Conservation (phyloP, 768 basidiomycete genomes). For the Leccinellum luteum region DNA sequence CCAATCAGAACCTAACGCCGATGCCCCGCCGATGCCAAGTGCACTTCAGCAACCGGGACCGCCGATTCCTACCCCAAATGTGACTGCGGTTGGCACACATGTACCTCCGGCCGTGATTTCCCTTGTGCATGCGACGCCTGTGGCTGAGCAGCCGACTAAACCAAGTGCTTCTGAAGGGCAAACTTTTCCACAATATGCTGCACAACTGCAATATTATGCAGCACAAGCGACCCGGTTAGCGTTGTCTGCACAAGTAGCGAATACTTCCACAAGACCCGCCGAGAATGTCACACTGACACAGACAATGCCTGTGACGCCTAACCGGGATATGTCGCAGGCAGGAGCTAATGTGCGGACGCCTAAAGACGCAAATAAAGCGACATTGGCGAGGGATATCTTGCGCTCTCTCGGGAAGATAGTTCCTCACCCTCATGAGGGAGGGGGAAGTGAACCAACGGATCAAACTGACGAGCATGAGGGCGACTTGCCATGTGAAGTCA, state of each 20-base stretch:
- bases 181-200: constrained; percentile 3
- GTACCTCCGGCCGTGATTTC: background rate
- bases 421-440: constrained; percentile 8
- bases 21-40: background rate
- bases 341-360: constrained; percentile 23
- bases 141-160: background rate
- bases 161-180: background rate
- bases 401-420: constrained; percentile 42
- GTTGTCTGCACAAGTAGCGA: constrained; percentile 2
- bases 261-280: background rate
- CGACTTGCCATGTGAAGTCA: background rate
- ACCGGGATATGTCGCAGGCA: background rate
- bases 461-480: background rate
- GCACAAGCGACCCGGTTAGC: constrained; percentile 12
- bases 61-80: background rate
- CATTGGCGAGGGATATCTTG: constrained; percentile 56
- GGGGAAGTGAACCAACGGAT: background rate
- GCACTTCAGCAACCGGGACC: background rate
- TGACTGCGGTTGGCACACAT: background rate
- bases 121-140: background rate
- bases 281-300: background rate
- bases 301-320: constrained; percentile 7
- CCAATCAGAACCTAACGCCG: background rate
- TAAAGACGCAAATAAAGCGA: constrained; percentile 45
- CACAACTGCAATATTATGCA: constrained; percentile 23